Percentiles rank a stretch among this genome's conserved stretches.
Conservation (phyloP, 2,329 filamentous ascomycete species). For the Metarhizium guizhouense region DNA sequence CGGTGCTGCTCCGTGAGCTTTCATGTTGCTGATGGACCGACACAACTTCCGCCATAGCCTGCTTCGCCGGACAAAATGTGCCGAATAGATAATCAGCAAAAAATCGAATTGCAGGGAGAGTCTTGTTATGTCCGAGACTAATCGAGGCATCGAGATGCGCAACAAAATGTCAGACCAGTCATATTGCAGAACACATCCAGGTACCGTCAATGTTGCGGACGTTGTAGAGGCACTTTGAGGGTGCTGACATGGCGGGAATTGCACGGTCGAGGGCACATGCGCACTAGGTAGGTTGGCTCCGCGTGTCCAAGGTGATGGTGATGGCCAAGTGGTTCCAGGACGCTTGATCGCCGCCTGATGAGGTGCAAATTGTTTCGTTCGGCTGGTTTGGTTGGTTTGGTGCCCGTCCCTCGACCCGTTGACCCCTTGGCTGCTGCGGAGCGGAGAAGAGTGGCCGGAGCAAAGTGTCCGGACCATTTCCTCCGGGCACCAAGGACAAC, state of each 20-base stretch:
- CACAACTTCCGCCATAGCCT: not conserved
- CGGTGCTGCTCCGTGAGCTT: too few relatives aligned
- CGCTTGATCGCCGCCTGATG: too few relatives aligned
- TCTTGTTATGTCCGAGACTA: not conserved
- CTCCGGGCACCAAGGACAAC: not conserved
- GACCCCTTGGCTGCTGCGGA: not conserved
- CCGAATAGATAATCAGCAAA: too few relatives aligned
- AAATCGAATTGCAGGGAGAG: too few relatives aligned
- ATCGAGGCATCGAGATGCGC: not conserved
- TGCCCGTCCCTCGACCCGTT: too few relatives aligned
- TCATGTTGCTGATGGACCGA: not conserved
- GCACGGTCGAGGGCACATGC: too few relatives aligned
- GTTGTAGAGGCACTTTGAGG: too few relatives aligned
- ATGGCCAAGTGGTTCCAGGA: too few relatives aligned
- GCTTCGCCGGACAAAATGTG: not conserved
- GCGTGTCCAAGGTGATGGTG: too few relatives aligned
- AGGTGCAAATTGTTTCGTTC: not conserved
- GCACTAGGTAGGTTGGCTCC: too few relatives aligned
- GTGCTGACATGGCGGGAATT: too few relatives aligned
- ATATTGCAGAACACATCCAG: not conserved
- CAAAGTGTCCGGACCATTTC: not conserved
- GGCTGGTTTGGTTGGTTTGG: not conserved
- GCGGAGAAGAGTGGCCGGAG: not conserved
- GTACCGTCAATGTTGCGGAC: not conserved
- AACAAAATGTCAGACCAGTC: not conserved